Evolutionary conservation across 495 filamentous ascomycete genomes (phyloP), one percentile per base, ranked within the genome.

Genomic region (Podospora tetraspora): DNA sequence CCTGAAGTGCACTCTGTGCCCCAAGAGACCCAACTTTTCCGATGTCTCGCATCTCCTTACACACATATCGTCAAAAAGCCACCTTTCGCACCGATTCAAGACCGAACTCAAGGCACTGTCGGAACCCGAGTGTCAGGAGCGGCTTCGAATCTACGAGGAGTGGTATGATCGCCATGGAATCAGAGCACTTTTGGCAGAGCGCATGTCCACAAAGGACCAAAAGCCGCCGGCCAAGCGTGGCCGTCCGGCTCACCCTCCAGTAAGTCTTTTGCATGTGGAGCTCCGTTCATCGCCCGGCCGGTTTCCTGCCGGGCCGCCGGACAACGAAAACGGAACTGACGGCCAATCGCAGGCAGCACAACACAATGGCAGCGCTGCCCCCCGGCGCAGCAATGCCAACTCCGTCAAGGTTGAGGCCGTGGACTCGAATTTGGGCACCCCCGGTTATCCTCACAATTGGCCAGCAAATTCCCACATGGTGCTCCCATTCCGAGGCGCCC

Each of bases 31-130:
- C 12, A 80, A 75, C 56, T 97, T 96, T 79, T 95, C 92, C 63
- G 93, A 97, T 74, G 79, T 92, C 34, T 96, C 93, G 19, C 93
- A 97, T 73, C 82, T 97, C 25, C 84, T 97, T 67, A 97, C 93
- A 34, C 93, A 97, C 72, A 84, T 96, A 21, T 84, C 88, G 25
- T 96, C 92, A 62, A 97, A 97, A 73, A 88, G 88, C 37, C 93
- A 97, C 75, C 79, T 97, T 12, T 85, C 91, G 19, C 82, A 90
- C 70, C 84, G 89, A 61, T 91, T 90, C 83, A 91, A 90, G 70
- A 79, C 91, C 43, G 84, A 89, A 68, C 84, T 97, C 64, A 84
- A 83, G 67, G 83, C 87, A 61, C 79, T 84, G 29, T 79, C 84
- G 25, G 90, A 96, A 52, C 68, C 69, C 6, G 72, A 75, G 0